Base-by-base conservation (phyloP, 2,329 filamentous ascomycete species). In the Shiraia bambusicola region DNA sequence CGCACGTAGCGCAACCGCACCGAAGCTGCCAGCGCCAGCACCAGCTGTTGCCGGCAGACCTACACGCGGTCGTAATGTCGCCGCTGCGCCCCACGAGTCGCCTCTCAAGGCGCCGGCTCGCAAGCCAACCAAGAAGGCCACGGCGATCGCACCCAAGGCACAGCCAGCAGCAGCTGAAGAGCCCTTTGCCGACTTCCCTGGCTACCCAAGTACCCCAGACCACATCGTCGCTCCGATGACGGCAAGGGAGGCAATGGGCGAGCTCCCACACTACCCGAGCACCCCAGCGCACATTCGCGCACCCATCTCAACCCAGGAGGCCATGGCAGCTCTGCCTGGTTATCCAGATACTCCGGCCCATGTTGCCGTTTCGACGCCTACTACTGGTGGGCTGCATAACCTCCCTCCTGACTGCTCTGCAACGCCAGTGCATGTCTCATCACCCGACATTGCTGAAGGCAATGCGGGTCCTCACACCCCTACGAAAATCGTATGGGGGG, bases 81-180 rank as follows among this genome's bases (percentile, higher is more conserved):
- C 51, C 13, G 40, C 38, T 14, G 34, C 45, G 3, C 34, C 51
- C 30, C 46, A 52, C 34, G 50, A 56, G 6, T 63, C 59, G n/a
- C 59, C 59, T 2, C 48, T 57, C 32, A 59, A 57, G 39, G 44
- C 50, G 19, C 57, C 57, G 13, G 56, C 61, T 8, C 57, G 59
- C 33, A 64, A 61, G 40, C 54, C 50, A 6, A 39, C 43, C 10
- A 59, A 52, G 42, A 57, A 56, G 41, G 42, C 45, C 19, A 47
- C 46, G 14, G 28, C 50, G 24, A 45, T 44, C 15, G 34, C 45
- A 19, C 33, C 49, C 19, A 53, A 54, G 40, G 28, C 35, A 31
- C 42, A 44, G 33, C 34, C 43, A 22, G 45, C 52, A 43, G 28
- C 40, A 7, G 32, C 40, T 14, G 54, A 60, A 17, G 57, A 57